Conservation (phyloP, 2,329 filamentous ascomycete species). For the Lachnellula occidentalis region DNA sequence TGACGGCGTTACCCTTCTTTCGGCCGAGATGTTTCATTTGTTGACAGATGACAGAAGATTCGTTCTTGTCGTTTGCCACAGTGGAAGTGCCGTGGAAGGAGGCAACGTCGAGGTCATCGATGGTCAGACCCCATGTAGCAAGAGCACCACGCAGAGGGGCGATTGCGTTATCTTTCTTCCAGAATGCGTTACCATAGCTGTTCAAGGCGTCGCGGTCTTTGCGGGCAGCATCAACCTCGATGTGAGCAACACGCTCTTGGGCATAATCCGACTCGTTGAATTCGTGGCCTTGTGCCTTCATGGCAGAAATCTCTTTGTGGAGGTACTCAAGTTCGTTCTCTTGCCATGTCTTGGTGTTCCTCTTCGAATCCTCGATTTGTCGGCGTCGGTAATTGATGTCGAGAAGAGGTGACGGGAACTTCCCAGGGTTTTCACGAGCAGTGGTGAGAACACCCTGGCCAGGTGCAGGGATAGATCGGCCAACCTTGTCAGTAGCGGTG, state of each 20-base stretch:
- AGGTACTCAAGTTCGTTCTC: slow-evolving; percentile 91
- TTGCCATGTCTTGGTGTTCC: slow-evolving; percentile 94
- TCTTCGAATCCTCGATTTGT: slow-evolving; percentile 89
- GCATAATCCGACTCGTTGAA: slow-evolving; percentile 84
- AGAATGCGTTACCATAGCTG: slow-evolving; percentile 97
- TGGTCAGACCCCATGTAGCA: slow-evolving; percentile 95
- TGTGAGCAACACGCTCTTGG: slow-evolving; percentile 77
- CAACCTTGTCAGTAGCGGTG: slow-evolving; percentile 98
- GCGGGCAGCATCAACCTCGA: slow-evolving; percentile 78
- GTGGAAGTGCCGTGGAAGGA: slow-evolving; percentile 99
- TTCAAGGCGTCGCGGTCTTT: slow-evolving; percentile 91
- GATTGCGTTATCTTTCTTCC: slow-evolving; percentile 91
- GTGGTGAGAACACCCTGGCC: slow-evolving; percentile 96
- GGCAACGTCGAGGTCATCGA: slow-evolving; percentile 90
- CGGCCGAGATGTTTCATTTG: slow-evolving; percentile 93
- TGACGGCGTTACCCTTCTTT: slow-evolving; percentile 89
- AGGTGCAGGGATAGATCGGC: slow-evolving; percentile 91
- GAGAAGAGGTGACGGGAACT: slow-evolving; percentile 90
- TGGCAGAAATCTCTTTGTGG: slow-evolving; percentile 85
- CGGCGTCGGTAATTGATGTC: slow-evolving; percentile 97
- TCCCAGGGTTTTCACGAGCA: slow-evolving; percentile 82
- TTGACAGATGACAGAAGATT: slow-evolving; percentile 94
- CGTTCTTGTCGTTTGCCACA: slow-evolving; percentile 99
- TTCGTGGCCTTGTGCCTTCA: slow-evolving; percentile 71
- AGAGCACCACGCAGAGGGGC: slow-evolving; percentile 92